Percentiles rank a stretch among this genome's conserved stretches.
Conservation (phyloP, 2,329 filamentous ascomycete species). For the Cadophora sp. region DNA sequence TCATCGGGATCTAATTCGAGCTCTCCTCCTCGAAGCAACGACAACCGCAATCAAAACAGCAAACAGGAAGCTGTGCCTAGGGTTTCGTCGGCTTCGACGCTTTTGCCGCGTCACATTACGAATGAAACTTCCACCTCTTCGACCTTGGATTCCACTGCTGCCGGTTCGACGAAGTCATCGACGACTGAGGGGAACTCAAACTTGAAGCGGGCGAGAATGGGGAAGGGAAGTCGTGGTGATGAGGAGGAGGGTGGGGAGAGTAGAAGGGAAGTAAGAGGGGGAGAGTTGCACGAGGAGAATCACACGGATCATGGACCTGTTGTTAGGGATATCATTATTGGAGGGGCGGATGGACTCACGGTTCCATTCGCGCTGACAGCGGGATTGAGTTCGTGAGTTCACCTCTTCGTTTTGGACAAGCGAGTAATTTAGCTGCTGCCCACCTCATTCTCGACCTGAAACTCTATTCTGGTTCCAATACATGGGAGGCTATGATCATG, state of each 20-base stretch:
- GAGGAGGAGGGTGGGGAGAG: background rate
- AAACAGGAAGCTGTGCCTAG: background rate
- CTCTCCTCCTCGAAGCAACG: no score
- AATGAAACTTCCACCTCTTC: background rate
- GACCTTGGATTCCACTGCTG: background rate
- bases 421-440: no score
- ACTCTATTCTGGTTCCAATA: no score
- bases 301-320: slow-evolving; percentile 50
- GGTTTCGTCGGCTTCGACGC: background rate
- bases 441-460: no score
- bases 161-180: background rate
- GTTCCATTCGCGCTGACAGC: slow-evolving; percentile 82
- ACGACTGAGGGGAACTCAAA: background rate
- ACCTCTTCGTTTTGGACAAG: background rate
- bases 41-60: no score
- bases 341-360: slow-evolving; percentile 79
- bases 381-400: slow-evolving; percentile 61
- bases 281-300: slow-evolving; percentile 17
- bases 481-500: background rate
- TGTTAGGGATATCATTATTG: slow-evolving; percentile 73
- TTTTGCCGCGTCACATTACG: background rate
- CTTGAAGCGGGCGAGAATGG: background rate
- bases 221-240: slow-evolving; percentile 10
- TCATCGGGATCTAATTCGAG: no score
- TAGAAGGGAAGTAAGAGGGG: background rate